Evolutionary conservation across 495 filamentous ascomycete genomes (phyloP).

Genomic region (Xeromyces bisporus): DNA sequence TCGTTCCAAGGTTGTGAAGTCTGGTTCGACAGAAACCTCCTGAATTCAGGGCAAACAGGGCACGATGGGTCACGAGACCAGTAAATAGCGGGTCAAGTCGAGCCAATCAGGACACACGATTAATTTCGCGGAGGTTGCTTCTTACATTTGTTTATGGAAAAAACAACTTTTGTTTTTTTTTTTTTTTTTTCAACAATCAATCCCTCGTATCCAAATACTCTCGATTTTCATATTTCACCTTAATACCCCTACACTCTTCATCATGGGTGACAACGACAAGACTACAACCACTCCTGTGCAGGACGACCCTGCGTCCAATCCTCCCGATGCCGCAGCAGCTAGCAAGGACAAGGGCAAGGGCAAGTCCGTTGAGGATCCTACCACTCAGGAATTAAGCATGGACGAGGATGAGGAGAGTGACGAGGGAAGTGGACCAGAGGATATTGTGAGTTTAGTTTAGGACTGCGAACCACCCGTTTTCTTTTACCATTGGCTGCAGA

Average conservation of each 20-base stretch:
- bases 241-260: constrained; percentile 5
- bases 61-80: too few species aligned
- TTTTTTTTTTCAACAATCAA: not conserved
- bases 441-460: constrained; percentile 42
- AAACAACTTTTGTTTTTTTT: not conserved
- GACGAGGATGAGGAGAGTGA: constrained; percentile 52
- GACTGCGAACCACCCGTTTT: too few species aligned
- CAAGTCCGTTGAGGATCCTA: constrained; percentile 28
- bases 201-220: too few species aligned
- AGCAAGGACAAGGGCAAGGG: constrained; percentile 46
- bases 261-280: constrained; percentile 24
- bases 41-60: too few species aligned
- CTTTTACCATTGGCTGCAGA: not conserved
- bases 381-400: constrained; percentile 41
- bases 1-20: too few species aligned
- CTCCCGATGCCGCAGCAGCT: constrained; percentile 20
- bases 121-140: too few species aligned
- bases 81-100: too few species aligned
- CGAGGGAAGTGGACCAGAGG: constrained; percentile 45
- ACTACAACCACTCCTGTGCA: constrained; percentile 11
- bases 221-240: not conserved
- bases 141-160: too few species aligned
- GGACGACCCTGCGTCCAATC: constrained; percentile 18
- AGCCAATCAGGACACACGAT: too few species aligned
- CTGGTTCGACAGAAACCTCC: too few species aligned